Conservation (phyloP, 2,329 filamentous ascomycete genomes). For the Cladosporium oxysporum region DNA sequence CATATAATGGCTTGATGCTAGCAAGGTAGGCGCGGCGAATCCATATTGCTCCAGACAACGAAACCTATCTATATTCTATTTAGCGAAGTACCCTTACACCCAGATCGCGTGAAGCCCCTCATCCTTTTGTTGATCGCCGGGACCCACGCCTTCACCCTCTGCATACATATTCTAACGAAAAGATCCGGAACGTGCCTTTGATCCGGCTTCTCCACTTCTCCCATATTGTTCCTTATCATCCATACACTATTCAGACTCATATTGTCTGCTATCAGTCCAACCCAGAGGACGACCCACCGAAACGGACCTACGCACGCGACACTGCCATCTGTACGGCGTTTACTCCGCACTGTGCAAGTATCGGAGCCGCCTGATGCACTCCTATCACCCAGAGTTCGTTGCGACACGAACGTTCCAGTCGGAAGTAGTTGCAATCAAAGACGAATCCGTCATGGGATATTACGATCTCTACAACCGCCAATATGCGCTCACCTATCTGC, state of each 20-base stretch:
- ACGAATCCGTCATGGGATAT: neutral
- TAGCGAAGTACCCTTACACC: neutral
- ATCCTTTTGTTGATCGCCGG: neutral
- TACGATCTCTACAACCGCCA: neutral
- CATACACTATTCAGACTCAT: neutral
- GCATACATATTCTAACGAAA: slow-evolving; percentile 1
- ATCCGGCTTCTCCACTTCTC: neutral
- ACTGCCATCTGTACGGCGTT: neutral
- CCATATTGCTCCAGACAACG: neutral
- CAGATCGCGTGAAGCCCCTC: neutral
- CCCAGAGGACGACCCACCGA: neutral
- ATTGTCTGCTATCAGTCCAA: neutral
- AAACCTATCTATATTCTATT: neutral
- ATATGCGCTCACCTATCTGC: neutral
- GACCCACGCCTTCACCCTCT: neutral
- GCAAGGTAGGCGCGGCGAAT: slow-evolving; percentile 12
- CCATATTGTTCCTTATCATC: neutral
- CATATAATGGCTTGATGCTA: slow-evolving; percentile 17
- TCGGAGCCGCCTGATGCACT: neutral
- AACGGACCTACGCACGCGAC: neutral
- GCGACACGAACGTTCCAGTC: neutral
- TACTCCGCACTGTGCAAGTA: neutral
- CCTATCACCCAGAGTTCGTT: neutral
- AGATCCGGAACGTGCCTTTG: neutral
- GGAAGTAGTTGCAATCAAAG: neutral